These are phyloP conservation scores for Boletus tylopilopsis DNA, from an alignment of 768 basidiomycete species.

Conservation along the genomic window DNA sequence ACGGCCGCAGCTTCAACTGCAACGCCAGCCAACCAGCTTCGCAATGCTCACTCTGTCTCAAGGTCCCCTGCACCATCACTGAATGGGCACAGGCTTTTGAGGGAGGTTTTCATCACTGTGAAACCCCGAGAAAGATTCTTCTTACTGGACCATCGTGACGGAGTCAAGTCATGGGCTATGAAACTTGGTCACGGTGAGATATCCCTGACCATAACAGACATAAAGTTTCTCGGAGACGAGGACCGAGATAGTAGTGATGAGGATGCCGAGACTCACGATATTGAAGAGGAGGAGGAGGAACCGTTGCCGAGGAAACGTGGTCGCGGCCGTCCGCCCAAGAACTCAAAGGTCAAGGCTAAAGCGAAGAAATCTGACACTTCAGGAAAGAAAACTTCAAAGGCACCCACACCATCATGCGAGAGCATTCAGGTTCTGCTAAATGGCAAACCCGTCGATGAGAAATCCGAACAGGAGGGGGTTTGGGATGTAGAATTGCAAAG, in stretches of 20 bases:
- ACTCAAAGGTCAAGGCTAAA: slow-evolving; percentile 32
- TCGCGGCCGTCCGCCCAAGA: slow-evolving; percentile 34
- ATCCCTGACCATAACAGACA: slow-evolving; percentile 48
- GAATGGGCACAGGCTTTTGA: slow-evolving; percentile 44
- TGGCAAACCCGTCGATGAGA: slow-evolving; percentile 45
- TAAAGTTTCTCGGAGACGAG: slow-evolving; percentile 52
- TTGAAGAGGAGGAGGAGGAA: slow-evolving; percentile 42
- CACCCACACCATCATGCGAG: slow-evolving; percentile 35
- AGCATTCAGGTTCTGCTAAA: slow-evolving; percentile 65
- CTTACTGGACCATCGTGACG: slow-evolving; percentile 59
- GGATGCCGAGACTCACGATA: slow-evolving; percentile 44
- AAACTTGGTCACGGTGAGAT: slow-evolving; percentile 57
- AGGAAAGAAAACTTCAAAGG: slow-evolving; percentile 46
- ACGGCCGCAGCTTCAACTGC: slow-evolving; percentile 4
- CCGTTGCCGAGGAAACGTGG: slow-evolving; percentile 40
- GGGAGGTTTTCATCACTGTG: slow-evolving; percentile 49
- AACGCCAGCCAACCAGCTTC: slow-evolving; percentile 14
- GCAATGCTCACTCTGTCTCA: slow-evolving; percentile 28
- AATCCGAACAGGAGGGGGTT: slow-evolving; percentile 42
- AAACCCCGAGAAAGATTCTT: slow-evolving; percentile 58
- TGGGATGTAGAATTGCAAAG: slow-evolving; percentile 62
- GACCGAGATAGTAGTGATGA: slow-evolving; percentile 58
- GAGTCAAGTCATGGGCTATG: slow-evolving; percentile 72
- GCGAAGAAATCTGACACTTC: slow-evolving; percentile 30
- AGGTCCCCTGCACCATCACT: slow-evolving; percentile 30